These are phyloP conservation scores for Penicillium paradoxum DNA, from an alignment of 495 filamentous ascomycete genomes.

Conservation along the genomic window DNA sequence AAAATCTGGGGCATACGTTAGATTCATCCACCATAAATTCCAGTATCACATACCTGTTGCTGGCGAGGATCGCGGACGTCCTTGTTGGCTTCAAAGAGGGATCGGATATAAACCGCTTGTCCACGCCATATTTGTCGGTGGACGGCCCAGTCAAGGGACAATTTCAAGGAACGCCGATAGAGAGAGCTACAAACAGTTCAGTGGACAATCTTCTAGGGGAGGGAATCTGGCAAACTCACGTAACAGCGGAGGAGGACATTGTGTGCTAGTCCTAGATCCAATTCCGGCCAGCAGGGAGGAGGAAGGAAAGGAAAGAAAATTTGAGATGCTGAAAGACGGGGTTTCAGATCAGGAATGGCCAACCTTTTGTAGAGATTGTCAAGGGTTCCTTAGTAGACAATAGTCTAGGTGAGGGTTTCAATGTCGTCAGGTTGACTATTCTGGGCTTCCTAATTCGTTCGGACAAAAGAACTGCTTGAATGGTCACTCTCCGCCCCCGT, in stretches of 20 bases:
- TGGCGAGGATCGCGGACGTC: conserved; percentile 80
- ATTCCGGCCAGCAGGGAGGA: conserved; percentile 1
- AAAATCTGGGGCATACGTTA: conserved; percentile 54
- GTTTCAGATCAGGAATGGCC: neutral
- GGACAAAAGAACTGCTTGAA: conserved; percentile 17
- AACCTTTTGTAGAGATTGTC: neutral
- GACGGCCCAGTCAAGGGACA: conserved; percentile 90
- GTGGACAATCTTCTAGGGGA: neutral
- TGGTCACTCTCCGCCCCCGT: conserved; percentile 17
- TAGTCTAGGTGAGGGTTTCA: neutral
- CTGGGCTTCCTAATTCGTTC: conserved; percentile 25
- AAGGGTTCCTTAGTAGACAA: neutral
- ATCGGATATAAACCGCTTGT: conserved; percentile 92
- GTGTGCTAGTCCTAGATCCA: conserved; percentile 6
- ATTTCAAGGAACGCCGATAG: conserved; percentile 88
- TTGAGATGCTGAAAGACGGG: neutral
- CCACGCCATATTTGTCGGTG: conserved; percentile 88
- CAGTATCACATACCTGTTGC: conserved; percentile 59
- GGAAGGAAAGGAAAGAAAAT: neutral
- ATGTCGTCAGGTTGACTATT: conserved; percentile 24
- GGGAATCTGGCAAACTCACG: conserved; percentile 24
- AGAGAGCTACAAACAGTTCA: conserved; percentile 61
- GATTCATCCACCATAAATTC: neutral
- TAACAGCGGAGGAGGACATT: conserved; percentile 36
- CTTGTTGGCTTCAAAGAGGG: conserved; percentile 91